Evolutionary conservation across 2,329 filamentous ascomycete species (phyloP), one percentile per base, ranked within the genome.

Genomic region (Rhynchosporium agropyri): DNA sequence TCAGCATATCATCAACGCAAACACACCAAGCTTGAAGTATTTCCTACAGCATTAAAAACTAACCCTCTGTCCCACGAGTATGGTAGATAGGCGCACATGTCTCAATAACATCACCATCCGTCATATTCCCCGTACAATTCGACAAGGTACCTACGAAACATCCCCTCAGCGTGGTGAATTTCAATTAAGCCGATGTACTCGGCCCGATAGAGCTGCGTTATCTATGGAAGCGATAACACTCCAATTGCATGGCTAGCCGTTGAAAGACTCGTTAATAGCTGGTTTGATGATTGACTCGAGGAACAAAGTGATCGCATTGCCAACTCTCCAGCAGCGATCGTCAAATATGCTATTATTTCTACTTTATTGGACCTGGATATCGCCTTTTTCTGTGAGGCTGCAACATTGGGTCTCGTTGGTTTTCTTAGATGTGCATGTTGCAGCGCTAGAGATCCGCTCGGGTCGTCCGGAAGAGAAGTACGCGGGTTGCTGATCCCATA

Each of bases 301-400:
- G 51, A 54, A 54, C 4, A 33, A 54, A 3, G 33, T 15, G 4
- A 20, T 13, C 12, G 33, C 36, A 4, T 40, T 20, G 3, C 8
- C n/a, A 8, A 12, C 12, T n/a, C 28, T 54, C 51, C 51, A 54
- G 36, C 51, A 54, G 36, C 5, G 13, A 10, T 54, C 51, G 51
- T 20, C 7, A 33, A 54, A 4, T 9, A 5, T 13, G 20, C 33
- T 54, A 33, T 28, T 20, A 20, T 54, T 54, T 6, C 28, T 54
- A 36, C 33, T 54, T 33, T 42, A 54, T 4, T 38, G 51, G 3
- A 54, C 51, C 38, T 54, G 51, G 20, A 54, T 54, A 36, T 54
- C 51, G n/a, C 51, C 51, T 20, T 54, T 33, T 20, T 33, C 51
- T 40, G 36, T 54, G 33, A 54, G 33, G 2, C 33, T 36, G n/a